Base-by-base conservation (phyloP, 2,329 filamentous ascomycete genomes). In the Nigrospora oryzae region DNA sequence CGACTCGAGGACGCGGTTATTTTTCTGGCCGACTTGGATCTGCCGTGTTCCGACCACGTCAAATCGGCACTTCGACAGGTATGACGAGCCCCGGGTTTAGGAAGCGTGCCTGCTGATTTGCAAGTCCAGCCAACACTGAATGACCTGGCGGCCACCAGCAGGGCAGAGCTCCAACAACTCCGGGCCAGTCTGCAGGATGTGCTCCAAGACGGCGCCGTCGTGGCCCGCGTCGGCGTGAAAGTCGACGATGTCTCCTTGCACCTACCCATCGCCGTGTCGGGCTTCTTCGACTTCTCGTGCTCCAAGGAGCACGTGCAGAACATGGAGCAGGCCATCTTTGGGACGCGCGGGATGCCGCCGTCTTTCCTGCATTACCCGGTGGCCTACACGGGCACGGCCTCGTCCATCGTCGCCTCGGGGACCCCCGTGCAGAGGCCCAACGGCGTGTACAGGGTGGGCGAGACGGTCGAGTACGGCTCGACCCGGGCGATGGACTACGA, bases 241-340 rank as follows among this genome's bases (percentile, higher is more conserved):
- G 45, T 79, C 14, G 49, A 59, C 35, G 56, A 64, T 31, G 69
- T 73, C 15, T 59, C 60, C 4, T 58, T 79, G 51, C 73, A 81
- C 53, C 54, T 83, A 0, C 81, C 80, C 0, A 60, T 84, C 34
- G 57, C 63, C 3, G 70, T 79, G 15, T 66, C 67, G 5, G 77
- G 75, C 33, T 83, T 80, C 53, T 74, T 67, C 38, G 79, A 81
- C 56, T 80, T 78, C 58, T 75, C 70, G 2, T 76, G 71, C 45
- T 75, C 70, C 0, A 61, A 68, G 10, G 68, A 77, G 38, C 76
- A 80, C 48, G 66, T 72, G 28, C 63, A 68, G 40, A 80, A 79
- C 38, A 73, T 56, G 11, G 65, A 60, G 39, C 52, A 65, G 43
- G 58, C 56, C 11, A 39, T 54, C 16, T 52, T 52, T 38, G 52